Evolutionary conservation across 768 basidiomycete genomes (phyloP).

Genomic region (Calvatia gigantea): DNA sequence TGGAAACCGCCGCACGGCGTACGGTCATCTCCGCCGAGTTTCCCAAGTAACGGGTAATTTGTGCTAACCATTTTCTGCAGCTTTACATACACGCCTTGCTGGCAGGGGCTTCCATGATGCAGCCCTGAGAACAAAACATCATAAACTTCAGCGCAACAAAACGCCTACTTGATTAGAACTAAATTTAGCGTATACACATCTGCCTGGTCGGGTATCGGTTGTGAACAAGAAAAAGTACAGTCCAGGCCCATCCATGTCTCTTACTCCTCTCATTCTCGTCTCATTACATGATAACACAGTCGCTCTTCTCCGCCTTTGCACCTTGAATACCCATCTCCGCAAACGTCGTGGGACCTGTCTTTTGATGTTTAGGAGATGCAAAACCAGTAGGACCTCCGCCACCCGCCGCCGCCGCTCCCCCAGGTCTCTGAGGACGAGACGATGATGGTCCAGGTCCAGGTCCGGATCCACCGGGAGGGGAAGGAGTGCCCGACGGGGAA

Average conservation of each 20-base stretch:
- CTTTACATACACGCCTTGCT: too few species aligned
- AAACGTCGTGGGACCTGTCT: slow-evolving; percentile 46
- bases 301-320: slow-evolving; percentile 73
- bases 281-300: slow-evolving; percentile 80
- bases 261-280: too few species aligned
- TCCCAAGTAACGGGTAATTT: too few species aligned
- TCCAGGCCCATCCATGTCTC: not conserved
- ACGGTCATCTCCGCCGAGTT: too few species aligned
- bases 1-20: too few species aligned
- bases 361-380: slow-evolving; percentile 13
- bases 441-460: not conserved
- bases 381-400: not conserved
- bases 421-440: not conserved
- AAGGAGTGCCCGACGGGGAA: not conserved
- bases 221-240: not conserved
- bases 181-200: not conserved
- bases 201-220: not conserved
- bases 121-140: too few species aligned
- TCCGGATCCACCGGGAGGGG: not conserved
- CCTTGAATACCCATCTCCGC: slow-evolving; percentile 92
- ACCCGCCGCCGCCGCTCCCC: not conserved
- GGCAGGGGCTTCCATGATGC: too few species aligned
- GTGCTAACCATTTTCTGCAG: too few species aligned
- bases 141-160: too few species aligned
- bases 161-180: too few species aligned